Percentiles rank a stretch among this genome's conserved stretches.
These are phyloP conservation scores for Alternaria sp. DNA, from an alignment of 2,329 filamentous ascomycete species.

Conservation along the genomic window DNA sequence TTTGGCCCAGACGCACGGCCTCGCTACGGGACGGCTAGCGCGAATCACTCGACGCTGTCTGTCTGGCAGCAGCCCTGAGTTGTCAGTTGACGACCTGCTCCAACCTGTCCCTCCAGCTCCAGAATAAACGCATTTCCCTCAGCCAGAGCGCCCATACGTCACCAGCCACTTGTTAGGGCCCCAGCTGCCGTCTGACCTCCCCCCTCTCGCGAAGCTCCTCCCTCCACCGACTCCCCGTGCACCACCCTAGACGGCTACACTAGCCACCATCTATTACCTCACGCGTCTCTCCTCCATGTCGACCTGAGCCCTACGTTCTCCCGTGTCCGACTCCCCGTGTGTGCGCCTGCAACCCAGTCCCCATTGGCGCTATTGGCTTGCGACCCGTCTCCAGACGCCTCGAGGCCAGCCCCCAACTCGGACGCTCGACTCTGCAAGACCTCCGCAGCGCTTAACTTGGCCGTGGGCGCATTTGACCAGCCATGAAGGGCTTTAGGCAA, in stretches of 20 bases:
- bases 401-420: conserved; percentile 35
- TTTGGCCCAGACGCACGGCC: conserved; percentile 28
- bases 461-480: conserved; percentile 56
- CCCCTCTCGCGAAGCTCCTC: conserved; percentile 34
- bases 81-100: conserved; percentile 32
- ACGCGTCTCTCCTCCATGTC: conserved; percentile 44
- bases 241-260: conserved; percentile 38
- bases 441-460: conserved; percentile 42
- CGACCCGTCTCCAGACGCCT: conserved; percentile 34
- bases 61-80: conserved; percentile 34
- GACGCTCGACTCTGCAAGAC: conserved; percentile 38
- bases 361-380: conserved; percentile 43
- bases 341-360: conserved; percentile 31
- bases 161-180: conserved; percentile 30
- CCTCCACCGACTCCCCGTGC: conserved; percentile 37
- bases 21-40: conserved; percentile 31
- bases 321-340: conserved; percentile 23
- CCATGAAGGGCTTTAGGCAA: conserved; percentile 97
- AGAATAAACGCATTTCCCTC: conserved; percentile 20
- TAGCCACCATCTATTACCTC: conserved; percentile 38
- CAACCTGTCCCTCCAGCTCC: conserved; percentile 29
- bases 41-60: conserved; percentile 32
- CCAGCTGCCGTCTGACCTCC: conserved; percentile 35
- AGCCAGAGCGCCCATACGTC: conserved; percentile 25
- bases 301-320: conserved; percentile 36